These are phyloP conservation scores for Zasmidium cellare DNA, from an alignment of 2,329 filamentous ascomycete species.

Conservation along the genomic window DNA sequence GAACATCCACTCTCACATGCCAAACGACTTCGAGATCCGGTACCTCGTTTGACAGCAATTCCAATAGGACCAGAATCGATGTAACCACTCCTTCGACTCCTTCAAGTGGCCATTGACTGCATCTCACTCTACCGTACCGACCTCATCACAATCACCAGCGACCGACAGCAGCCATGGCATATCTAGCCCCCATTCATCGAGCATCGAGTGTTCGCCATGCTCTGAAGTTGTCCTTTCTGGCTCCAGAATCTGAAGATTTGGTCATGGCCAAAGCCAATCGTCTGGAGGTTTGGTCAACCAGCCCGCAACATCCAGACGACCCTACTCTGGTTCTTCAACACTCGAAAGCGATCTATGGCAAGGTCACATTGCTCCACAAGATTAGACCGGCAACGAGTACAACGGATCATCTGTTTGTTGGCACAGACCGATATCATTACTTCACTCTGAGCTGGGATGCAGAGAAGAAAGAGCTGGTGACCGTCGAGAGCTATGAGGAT, in stretches of 20 bases:
- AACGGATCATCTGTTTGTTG: conserved; percentile 86
- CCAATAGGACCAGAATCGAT: not conserved
- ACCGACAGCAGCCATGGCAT: conserved; percentile 67
- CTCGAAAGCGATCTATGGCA: conserved; percentile 77
- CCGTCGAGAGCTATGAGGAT: conserved; percentile 60
- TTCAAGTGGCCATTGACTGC: not conserved
- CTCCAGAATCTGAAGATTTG: conserved; percentile 73
- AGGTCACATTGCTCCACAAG: conserved; percentile 79
- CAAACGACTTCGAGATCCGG: not conserved
- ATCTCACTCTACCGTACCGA: not conserved
- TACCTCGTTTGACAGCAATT: no score
- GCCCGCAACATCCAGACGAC: conserved; percentile 56
- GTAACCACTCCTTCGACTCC: not conserved
- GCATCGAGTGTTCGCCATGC: conserved; percentile 91
- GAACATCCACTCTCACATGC: not conserved
- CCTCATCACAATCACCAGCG: conserved; percentile 4
- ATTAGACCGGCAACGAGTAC: conserved; percentile 71
- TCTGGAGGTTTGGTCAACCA: conserved; percentile 72
- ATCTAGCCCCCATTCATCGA: conserved; percentile 88
- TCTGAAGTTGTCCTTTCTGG: conserved; percentile 74
- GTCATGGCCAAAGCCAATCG: conserved; percentile 85
- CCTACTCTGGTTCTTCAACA: conserved; percentile 59
- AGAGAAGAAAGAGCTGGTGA: conserved; percentile 53
- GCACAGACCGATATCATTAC: conserved; percentile 86
- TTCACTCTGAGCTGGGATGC: conserved; percentile 86